phyloP scores from a whole-genome alignment of 1,139 yeast genomes.

The Pichia sorboxylosa region DNA sequence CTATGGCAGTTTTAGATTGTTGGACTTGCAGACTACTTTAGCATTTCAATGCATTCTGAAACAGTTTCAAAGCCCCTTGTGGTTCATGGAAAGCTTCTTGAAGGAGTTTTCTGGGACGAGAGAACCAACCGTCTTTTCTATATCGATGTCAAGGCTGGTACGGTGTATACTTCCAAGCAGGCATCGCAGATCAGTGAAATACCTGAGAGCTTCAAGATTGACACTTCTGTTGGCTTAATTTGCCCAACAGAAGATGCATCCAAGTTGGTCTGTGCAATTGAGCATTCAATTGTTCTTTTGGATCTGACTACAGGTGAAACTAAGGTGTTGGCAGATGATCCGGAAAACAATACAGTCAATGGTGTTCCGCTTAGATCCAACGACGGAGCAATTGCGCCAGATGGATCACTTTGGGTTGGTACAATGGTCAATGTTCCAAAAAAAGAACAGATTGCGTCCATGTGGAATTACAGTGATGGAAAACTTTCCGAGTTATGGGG shows the following conservation, averaged over 20 bases:
- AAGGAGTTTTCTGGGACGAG: slow-evolving; percentile 56
- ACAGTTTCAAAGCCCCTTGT: no score
- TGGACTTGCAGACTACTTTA: no score
- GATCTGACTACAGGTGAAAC: slow-evolving; percentile 33
- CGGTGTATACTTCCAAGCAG: not conserved
- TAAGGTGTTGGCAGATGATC: slow-evolving; percentile 35
- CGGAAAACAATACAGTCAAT: slow-evolving; percentile 22
- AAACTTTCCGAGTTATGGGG: slow-evolving; percentile 23
- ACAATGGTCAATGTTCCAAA: slow-evolving; percentile 45
- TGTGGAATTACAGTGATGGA: slow-evolving; percentile 28
- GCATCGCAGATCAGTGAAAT: not conserved
- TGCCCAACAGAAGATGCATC: slow-evolving; percentile 40
- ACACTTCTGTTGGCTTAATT: slow-evolving; percentile 47
- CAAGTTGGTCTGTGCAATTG: slow-evolving; percentile 39
- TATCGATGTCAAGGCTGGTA: slow-evolving; percentile 55
- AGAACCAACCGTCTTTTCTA: slow-evolving; percentile 48
- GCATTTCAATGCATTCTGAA: no score
- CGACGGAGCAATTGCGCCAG: slow-evolving; percentile 61
- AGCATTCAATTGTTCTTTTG: slow-evolving; percentile 44
- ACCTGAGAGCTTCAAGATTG: slow-evolving; percentile 21
- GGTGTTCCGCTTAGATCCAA: slow-evolving; percentile 45
- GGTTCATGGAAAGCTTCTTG: slow-evolving; percentile 39
- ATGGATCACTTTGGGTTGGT: slow-evolving; percentile 64
- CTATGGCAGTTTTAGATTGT: no score
- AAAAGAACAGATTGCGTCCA: slow-evolving; percentile 28